A percentile compares a stretch with the other conserved stretches of the same genome.
phyloP scores from a whole-genome alignment of 805 yeast species.

The Candida railenensis region DNA sequence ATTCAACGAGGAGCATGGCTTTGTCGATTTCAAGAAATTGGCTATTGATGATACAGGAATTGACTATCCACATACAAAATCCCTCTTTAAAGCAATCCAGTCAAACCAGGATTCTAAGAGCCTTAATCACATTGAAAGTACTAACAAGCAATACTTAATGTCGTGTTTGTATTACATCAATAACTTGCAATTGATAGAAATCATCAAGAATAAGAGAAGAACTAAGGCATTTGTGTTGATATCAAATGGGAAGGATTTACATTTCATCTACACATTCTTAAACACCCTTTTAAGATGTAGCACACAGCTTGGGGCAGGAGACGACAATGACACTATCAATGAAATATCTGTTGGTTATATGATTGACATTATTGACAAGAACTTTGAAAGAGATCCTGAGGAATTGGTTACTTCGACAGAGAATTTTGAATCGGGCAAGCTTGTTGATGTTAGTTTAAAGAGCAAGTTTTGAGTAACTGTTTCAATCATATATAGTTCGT shows the following conservation, averaged over 20 bases:
- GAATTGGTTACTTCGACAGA: neutral
- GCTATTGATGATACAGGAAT: slow-evolving; percentile 22
- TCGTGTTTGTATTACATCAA: slow-evolving; percentile 38
- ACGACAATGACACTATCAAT: slow-evolving; percentile 11
- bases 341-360: slow-evolving; percentile 26
- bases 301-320: slow-evolving; percentile 5
- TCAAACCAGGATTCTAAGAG: slow-evolving; percentile 13
- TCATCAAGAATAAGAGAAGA: slow-evolving; percentile 41
- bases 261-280: slow-evolving; percentile 8
- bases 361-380: slow-evolving; percentile 35
- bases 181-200: slow-evolving; percentile 31
- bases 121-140: slow-evolving; percentile 27
- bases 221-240: slow-evolving; percentile 40
- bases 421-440: neutral
- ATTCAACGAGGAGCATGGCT: slow-evolving; percentile 8
- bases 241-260: slow-evolving; percentile 26
- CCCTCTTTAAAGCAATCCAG: slow-evolving; percentile 26
- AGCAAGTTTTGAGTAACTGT: neutral
- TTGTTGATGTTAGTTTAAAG: slow-evolving; percentile 3
- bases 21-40: slow-evolving; percentile 17
- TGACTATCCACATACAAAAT: slow-evolving; percentile 33
- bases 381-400: slow-evolving; percentile 14
- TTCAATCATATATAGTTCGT: neutral
- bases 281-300: slow-evolving; percentile 4
- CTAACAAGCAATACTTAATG: slow-evolving; percentile 42